Conservation (phyloP, 176 grass and related monocot species). For the Canna indica region DNA sequence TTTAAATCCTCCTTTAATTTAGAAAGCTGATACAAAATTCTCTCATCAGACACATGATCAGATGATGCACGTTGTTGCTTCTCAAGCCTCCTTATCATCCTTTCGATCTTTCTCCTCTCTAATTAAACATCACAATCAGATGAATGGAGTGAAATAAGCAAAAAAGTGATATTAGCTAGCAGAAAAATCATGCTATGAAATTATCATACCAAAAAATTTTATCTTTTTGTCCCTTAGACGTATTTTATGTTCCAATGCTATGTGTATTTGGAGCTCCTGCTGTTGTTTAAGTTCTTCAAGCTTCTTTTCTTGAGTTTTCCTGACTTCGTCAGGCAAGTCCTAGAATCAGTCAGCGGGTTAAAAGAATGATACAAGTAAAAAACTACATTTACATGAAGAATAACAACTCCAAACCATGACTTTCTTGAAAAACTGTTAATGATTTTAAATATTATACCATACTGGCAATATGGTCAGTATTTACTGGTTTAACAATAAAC, state of each 20-base stretch:
- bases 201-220: constrained; percentile 71
- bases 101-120: constrained; percentile 97
- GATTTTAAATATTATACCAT: too few relatives aligned
- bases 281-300: constrained; percentile 85
- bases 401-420: neutral
- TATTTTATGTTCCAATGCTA: constrained; percentile 54
- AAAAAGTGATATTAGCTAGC: neutral
- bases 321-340: constrained; percentile 82
- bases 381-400: neutral
- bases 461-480: too few relatives aligned
- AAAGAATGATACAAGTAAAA: neutral
- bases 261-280: constrained; percentile 67
- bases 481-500: too few relatives aligned
- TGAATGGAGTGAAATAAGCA: constrained; percentile 7
- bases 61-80: constrained; percentile 71
- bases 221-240: constrained; percentile 90
- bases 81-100: constrained; percentile 88
- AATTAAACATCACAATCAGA: constrained; percentile 20
- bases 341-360: constrained; percentile 13
- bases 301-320: constrained; percentile 80
- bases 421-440: neutral
- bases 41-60: constrained; percentile 46
- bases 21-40: constrained; percentile 37
- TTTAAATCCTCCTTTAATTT: constrained; percentile 81
- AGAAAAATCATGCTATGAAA: neutral